phyloP scores from a whole-genome alignment of 2,329 filamentous ascomycete species.

The Alternaria triticina region DNA sequence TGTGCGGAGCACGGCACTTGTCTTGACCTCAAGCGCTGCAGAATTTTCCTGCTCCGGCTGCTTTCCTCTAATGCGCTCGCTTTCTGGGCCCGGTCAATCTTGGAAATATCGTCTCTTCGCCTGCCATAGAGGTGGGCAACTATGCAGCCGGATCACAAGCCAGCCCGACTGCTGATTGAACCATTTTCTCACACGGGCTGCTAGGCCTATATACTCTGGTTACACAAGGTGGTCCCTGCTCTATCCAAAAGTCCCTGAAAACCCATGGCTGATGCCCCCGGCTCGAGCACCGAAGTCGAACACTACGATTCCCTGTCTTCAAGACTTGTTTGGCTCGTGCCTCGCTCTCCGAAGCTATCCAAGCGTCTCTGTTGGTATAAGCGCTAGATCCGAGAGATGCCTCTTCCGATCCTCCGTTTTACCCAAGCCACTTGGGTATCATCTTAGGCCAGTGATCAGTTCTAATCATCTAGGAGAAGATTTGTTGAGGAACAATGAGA shows the following conservation, averaged over 20 bases:
- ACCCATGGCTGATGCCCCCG: slow-evolving; percentile 11
- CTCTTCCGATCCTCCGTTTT: not conserved
- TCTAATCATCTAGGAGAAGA: slow-evolving; percentile 22
- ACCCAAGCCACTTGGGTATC: not conserved
- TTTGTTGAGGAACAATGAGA: slow-evolving; percentile 20
- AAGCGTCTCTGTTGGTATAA: not conserved
- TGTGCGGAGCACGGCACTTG: slow-evolving; percentile 18
- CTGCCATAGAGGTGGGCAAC: slow-evolving; percentile 13
- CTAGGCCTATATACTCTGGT: slow-evolving; percentile 7
- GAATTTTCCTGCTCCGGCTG: slow-evolving; percentile 1
- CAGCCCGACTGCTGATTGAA: slow-evolving; percentile 12
- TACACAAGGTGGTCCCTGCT: slow-evolving; percentile 15
- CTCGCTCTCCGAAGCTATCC: not conserved
- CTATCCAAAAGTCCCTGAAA: slow-evolving; percentile 36
- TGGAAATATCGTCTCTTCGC: slow-evolving; percentile 14
- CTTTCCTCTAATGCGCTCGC: not conserved
- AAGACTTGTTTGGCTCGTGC: slow-evolving; percentile 9
- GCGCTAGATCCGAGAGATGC: slow-evolving; percentile 2
- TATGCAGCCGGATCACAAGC: slow-evolving; percentile 28
- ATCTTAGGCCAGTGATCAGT: slow-evolving; percentile 6
- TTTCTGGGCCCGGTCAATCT: slow-evolving; percentile 1
- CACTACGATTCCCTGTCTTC: slow-evolving; percentile 5
- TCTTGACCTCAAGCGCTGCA: slow-evolving; percentile 12
- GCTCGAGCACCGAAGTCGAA: slow-evolving; percentile 13
- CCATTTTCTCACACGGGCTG: slow-evolving; percentile 6